Evolutionary conservation across 352 stramenopile species (phyloP).

Genomic region (Pythium guiyangense): DNA sequence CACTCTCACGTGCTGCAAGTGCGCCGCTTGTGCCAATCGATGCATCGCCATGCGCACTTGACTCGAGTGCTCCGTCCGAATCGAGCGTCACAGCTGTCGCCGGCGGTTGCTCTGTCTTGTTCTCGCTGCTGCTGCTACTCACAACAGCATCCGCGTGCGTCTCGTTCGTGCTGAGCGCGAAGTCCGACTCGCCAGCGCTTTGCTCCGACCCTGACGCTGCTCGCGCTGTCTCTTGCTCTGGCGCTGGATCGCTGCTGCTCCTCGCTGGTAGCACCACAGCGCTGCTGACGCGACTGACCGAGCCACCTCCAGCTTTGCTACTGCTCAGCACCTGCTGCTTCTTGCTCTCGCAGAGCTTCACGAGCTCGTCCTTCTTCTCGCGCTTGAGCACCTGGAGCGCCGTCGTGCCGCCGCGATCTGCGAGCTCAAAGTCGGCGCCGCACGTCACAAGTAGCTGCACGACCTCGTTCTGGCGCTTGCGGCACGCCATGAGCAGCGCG

Average conservation of each 20-base stretch:
- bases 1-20: no score
- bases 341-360: slow-evolving; percentile 32
- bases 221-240: no score
- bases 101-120: background rate
- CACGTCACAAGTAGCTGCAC: slow-evolving; percentile 33
- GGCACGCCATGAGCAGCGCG: slow-evolving; percentile 56
- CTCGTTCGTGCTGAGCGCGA: background rate
- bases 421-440: slow-evolving; percentile 35
- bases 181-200: background rate
- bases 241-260: no score
- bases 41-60: background rate
- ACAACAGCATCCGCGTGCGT: background rate
- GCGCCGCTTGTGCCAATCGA: no score
- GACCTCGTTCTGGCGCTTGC: slow-evolving; percentile 47
- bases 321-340: slow-evolving; percentile 1
- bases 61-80: background rate
- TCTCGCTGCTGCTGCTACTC: background rate
- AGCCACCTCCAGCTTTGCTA: background rate
- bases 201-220: no score
- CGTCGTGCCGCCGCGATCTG: slow-evolving; percentile 45
- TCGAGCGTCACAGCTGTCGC: background rate
- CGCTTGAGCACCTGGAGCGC: slow-evolving; percentile 44
- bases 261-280: no score
- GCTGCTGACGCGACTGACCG: background rate
- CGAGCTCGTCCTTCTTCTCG: slow-evolving; percentile 43